phyloP scores from a whole-genome alignment of 495 filamentous ascomycete species.

The Penicillium cosmopolitanum region DNA sequence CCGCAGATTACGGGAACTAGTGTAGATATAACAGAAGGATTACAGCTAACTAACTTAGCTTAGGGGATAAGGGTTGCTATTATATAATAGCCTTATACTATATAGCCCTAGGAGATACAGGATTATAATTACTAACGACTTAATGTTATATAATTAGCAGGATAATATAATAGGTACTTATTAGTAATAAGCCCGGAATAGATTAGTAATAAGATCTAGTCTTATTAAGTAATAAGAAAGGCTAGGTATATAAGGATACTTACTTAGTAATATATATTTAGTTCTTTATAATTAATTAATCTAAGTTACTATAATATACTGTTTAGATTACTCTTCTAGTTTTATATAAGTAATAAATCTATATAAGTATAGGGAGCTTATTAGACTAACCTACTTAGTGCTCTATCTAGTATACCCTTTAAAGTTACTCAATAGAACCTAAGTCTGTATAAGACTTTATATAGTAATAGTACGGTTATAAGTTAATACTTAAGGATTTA shows the following conservation, averaged over 20 bases:
- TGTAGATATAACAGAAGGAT: no score
- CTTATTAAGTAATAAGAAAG: no score
- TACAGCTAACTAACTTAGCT: no score
- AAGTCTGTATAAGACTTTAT: background rate
- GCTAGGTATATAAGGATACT: background rate
- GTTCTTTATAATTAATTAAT: background rate
- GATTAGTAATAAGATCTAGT: no score
- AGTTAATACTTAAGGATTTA: background rate
- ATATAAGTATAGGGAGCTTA: background rate
- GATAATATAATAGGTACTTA: no score
- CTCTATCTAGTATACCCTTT: background rate
- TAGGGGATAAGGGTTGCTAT: no score
- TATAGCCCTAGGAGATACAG: no score
- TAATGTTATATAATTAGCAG: no score
- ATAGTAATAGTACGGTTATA: constrained; percentile 1
- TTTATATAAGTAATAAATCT: background rate
- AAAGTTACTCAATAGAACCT: background rate
- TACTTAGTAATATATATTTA: background rate
- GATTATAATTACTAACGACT: no score
- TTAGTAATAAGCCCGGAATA: no score
- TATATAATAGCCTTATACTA: no score
- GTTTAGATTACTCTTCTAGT: background rate
- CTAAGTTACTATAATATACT: background rate
- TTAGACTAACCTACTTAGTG: background rate
- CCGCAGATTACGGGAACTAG: no score